Base-by-base conservation (phyloP, 306 rosid genomes). In the Citrullus amarus region DNA sequence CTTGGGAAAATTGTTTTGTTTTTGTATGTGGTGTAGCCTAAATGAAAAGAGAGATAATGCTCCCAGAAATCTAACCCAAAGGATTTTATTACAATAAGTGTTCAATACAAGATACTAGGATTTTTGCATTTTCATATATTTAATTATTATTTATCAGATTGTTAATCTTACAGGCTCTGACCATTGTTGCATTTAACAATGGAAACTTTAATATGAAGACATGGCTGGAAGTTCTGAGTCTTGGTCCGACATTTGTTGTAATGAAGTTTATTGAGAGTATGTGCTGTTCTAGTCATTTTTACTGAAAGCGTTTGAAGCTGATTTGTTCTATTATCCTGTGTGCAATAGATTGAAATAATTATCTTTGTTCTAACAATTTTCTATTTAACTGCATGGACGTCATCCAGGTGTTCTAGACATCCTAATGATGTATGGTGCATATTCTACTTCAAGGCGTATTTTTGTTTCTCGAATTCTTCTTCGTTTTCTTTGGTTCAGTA, bases 361-460 rank as follows among this genome's bases (percentile, higher is more conserved):
- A 25, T 25, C 28, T 1, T 25, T 25, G 28, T 25, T 25, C 28
- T 25, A 25, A 25, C 28, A 25, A 25, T 25, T 25, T 25, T 25
- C 28, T 25, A 25, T 48, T 50, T 28, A 1, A 36, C 66, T 55
- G 67, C 76, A 43, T 43, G 73, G 13, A 78, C n/a, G 15, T 62
- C 16, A 9, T 62, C 46, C 82, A 94, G 98, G 98, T 87, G 93
- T 94, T 82, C 86, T 94, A 77, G 98, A 94, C 79, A 83, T 94
- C 82, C 53, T 86, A 61, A 94, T 94, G 98, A 94, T 94, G 98
- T 90, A 87, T 84, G 98, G 98, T 50, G 98, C 98, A 68, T 94
- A 94, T 83, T 80, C 91, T 83, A 94, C 97, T 22, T 81, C 97
- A 13, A 86, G 97, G 69, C 85, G 72, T 50, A 79, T 86, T 32